Percentiles rank a stretch among this genome's conserved stretches.
Evolutionary conservation across 2,329 filamentous ascomycete genomes (phyloP).

Genomic region (Nemania sp.): DNA sequence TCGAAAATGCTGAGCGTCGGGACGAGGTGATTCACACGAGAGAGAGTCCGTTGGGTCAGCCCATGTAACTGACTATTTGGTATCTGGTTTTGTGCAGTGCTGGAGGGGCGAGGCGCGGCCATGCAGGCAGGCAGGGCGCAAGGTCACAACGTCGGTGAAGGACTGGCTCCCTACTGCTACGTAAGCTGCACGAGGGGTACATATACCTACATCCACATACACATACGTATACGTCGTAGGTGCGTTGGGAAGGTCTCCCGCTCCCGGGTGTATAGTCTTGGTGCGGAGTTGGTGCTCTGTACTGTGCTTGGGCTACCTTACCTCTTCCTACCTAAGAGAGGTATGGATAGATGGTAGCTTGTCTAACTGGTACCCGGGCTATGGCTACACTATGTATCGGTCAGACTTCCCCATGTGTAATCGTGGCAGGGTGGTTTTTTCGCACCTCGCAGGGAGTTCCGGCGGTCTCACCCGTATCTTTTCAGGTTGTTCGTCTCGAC

Average conservation of each 20-base stretch:
- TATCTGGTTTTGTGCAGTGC: constrained; percentile 4
- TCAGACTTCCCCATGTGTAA: constrained; percentile 12
- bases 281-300: constrained; percentile 8
- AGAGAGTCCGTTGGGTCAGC: not conserved
- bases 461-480: not conserved
- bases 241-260: not conserved
- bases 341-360: not conserved
- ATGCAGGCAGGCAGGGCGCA: constrained; percentile 8
- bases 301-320: not conserved
- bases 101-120: not conserved
- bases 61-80: not conserved
- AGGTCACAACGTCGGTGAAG: constrained; percentile 17
- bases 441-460: not conserved
- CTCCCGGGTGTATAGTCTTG: constrained; percentile 4
- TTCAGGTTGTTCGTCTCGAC: not conserved
- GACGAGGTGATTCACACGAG: not conserved
- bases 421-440: not conserved
- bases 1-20: not conserved
- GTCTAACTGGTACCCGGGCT: not conserved
- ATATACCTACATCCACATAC: not conserved
- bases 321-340: too few relatives aligned
- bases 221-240: constrained; percentile 9
- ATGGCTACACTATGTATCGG: constrained; percentile 15
- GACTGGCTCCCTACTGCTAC: not conserved
- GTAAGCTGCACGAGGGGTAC: constrained; percentile 18